Conservation (phyloP, 352 stramenopile species). For the Phytophthora pisi region DNA sequence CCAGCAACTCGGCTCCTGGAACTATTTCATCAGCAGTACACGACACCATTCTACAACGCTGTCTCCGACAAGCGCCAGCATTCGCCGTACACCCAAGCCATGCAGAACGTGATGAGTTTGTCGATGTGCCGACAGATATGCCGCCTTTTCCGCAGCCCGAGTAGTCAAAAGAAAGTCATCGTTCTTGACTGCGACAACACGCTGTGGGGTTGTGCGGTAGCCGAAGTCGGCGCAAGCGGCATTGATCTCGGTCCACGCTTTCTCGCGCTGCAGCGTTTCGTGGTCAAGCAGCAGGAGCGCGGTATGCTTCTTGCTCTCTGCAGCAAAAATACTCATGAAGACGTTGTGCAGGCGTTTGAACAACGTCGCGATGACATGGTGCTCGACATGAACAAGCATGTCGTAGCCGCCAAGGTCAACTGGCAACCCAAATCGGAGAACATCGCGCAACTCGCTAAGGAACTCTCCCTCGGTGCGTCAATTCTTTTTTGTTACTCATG, state of each 20-base stretch:
- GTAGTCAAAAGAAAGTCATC: slow-evolving; percentile 65
- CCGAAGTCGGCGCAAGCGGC: slow-evolving; percentile 49
- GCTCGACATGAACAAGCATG: slow-evolving; percentile 55
- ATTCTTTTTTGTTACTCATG: neutral
- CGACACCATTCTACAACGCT: slow-evolving; percentile 49
- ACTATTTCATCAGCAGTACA: slow-evolving; percentile 41
- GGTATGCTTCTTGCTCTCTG: slow-evolving; percentile 68
- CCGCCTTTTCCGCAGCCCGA: slow-evolving; percentile 40
- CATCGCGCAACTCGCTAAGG: slow-evolving; percentile 51
- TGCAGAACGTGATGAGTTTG: slow-evolving; percentile 60
- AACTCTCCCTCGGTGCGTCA: slow-evolving; percentile 55
- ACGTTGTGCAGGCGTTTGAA: slow-evolving; percentile 58
- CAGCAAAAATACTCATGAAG: slow-evolving; percentile 71
- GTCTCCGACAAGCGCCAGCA: slow-evolving; percentile 61
- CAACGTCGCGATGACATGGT: slow-evolving; percentile 52
- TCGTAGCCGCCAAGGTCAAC: slow-evolving; percentile 57
- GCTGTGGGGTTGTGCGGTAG: slow-evolving; percentile 68
- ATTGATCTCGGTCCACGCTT: slow-evolving; percentile 51
- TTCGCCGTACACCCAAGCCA: slow-evolving; percentile 66
- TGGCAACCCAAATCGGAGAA: slow-evolving; percentile 70
- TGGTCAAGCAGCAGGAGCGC: slow-evolving; percentile 44
- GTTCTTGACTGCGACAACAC: slow-evolving; percentile 85
- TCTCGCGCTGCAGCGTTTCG: slow-evolving; percentile 65
- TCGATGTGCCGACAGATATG: slow-evolving; percentile 55
- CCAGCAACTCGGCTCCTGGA: slow-evolving; percentile 29